phyloP scores from a whole-genome alignment of 129 eudicot species.

The Deinandra increscens region DNA sequence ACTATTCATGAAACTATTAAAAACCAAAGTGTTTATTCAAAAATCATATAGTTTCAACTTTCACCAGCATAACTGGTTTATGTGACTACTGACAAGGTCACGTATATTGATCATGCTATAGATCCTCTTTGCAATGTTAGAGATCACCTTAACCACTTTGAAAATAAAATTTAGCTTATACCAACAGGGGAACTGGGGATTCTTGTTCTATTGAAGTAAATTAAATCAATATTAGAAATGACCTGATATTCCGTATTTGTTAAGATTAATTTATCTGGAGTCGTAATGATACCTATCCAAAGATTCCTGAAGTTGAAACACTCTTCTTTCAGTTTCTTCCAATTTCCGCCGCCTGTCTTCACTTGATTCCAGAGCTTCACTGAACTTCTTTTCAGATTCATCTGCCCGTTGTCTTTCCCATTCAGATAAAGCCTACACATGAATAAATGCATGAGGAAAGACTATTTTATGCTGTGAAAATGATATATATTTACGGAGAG shows the following conservation, averaged over 20 bases:
- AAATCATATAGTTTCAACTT: neutral
- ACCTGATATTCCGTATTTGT: conserved; percentile 7
- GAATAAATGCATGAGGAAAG: conserved; percentile 17
- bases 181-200: conserved; percentile 18
- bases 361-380: conserved; percentile 63
- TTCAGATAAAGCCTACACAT: conserved; percentile 53
- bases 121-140: conserved; percentile 3
- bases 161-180: neutral
- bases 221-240: conserved; percentile 5
- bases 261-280: neutral
- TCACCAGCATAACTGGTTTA: neutral
- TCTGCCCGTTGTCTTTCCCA: conserved; percentile 80
- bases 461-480: conserved; percentile 8
- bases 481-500: neutral
- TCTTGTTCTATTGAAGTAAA: conserved; percentile 6
- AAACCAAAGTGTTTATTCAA: neutral
- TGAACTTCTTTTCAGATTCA: conserved; percentile 62
- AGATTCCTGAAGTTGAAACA: conserved; percentile 77
- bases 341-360: conserved; percentile 64
- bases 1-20: neutral
- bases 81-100: neutral
- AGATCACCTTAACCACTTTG: neutral
- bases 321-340: conserved; percentile 87
- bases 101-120: conserved; percentile 7
- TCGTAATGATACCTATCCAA: conserved; percentile 57